Evolutionary conservation across 2,329 filamentous ascomycete species (phyloP).

Genomic region (Mariannaea elegans): DNA sequence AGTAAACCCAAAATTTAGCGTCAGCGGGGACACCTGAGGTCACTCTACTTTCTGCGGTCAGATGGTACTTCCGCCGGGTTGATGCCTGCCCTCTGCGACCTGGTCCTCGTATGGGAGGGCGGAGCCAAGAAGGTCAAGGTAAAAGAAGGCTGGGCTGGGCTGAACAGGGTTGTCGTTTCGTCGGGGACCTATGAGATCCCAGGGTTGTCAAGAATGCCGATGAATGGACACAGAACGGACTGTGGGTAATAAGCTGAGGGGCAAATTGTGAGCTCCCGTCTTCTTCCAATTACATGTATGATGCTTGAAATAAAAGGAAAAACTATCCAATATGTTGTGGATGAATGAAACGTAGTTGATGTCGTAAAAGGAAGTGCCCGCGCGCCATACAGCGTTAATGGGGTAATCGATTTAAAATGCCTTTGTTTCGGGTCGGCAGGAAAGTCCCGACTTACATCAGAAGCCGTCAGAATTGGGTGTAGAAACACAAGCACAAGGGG

Average conservation of each 20-base stretch:
- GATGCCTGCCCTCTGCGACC: conserved; percentile 41
- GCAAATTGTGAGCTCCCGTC: conserved; percentile 14
- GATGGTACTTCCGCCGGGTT: conserved; percentile 42
- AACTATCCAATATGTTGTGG: conserved; percentile 4
- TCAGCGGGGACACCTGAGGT: conserved; percentile 44
- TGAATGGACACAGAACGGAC: conserved; percentile 12
- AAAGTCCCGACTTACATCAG: conserved; percentile 27
- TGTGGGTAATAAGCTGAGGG: conserved; percentile 20
- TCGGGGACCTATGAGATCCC: conserved; percentile 29
- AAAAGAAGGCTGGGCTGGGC: conserved; percentile 34
- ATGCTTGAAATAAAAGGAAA: background rate
- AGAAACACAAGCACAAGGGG: conserved; percentile 18
- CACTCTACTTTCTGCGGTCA: conserved; percentile 47
- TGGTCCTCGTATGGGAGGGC: conserved; percentile 42
- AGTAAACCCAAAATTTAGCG: conserved; percentile 42
- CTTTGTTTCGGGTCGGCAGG: conserved; percentile 21
- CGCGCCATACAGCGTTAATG: conserved; percentile 10
- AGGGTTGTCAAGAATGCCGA: conserved; percentile 6
- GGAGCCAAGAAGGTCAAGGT: conserved; percentile 32
- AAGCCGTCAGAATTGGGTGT: conserved; percentile 28
- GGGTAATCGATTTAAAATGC: conserved; percentile 13
- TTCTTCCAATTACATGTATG: conserved; percentile 10
- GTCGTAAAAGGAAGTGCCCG: conserved; percentile 19
- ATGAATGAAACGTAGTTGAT: conserved; percentile 20
- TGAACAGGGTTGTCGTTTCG: conserved; percentile 35